Evolutionary conservation across 176 grass and related monocot genomes (phyloP).

Genomic region (Oryza meyeriana): DNA sequence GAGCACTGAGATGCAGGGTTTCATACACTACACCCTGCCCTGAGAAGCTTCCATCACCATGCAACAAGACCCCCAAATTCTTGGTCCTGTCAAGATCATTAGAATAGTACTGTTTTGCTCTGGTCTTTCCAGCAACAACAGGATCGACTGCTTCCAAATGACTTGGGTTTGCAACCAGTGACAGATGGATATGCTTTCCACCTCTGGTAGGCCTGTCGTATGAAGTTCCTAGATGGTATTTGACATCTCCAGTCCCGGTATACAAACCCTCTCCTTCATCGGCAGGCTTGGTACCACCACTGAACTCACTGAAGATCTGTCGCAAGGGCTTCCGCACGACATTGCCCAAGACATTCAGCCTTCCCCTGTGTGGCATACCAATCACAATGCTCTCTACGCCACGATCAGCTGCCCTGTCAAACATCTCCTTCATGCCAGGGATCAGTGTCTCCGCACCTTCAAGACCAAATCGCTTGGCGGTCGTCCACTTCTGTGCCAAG

Average conservation of each 20-base stretch:
- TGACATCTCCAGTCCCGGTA: constrained; percentile 95
- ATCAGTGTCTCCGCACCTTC: constrained; percentile 90
- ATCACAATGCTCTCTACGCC: constrained; percentile 95
- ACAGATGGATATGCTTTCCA: constrained; percentile 89
- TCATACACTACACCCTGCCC: constrained; percentile 97
- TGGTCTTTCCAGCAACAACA: constrained; percentile 88
- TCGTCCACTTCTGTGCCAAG: constrained; percentile 86
- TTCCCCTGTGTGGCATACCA: constrained; percentile 97
- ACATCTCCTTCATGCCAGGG: constrained; percentile 99
- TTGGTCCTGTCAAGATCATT: constrained; percentile 94
- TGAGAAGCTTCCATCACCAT: constrained; percentile 97
- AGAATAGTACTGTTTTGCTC: constrained; percentile 92
- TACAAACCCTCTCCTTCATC: constrained; percentile 82
- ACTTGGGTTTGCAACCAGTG: constrained; percentile 89
- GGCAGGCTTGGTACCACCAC: constrained; percentile 85
- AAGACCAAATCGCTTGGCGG: constrained; percentile 82
- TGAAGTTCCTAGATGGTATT: constrained; percentile 95
- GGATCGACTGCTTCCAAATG: constrained; percentile 96
- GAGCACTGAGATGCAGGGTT: constrained; percentile 92
- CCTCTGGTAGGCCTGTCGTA: constrained; percentile 93
- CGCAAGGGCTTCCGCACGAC: constrained; percentile 89
- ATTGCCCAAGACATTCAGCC: constrained; percentile 89
- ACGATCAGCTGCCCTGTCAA: constrained; percentile 77
- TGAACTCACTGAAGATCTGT: constrained; percentile 97
- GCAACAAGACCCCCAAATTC: constrained; percentile 77